phyloP scores from a whole-genome alignment of 306 rosid genomes.

The Begonia fuchsioides region DNA sequence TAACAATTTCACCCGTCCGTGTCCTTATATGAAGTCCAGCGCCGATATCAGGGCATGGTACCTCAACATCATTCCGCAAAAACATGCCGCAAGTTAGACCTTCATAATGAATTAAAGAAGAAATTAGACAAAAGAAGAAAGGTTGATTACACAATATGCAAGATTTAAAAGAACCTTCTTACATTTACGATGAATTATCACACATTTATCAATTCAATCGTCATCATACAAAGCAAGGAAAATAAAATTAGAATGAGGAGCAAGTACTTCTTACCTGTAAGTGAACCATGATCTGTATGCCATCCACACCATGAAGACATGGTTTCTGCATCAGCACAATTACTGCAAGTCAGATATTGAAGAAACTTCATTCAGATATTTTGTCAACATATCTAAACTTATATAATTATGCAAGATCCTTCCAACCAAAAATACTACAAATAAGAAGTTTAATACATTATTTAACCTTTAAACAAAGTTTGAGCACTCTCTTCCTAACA shows the following conservation, averaged over 20 bases:
- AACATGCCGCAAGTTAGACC: conserved; percentile 75
- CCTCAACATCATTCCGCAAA: conserved; percentile 54
- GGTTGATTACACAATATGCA: conserved; percentile 2
- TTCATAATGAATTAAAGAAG: conserved; percentile 29
- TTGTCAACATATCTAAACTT: too few relatives aligned
- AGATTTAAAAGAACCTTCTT: too few relatives aligned
- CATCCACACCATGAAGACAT: conserved; percentile 95
- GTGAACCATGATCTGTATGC: conserved; percentile 96
- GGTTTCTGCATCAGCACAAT: conserved; percentile 32
- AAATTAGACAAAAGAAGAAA: conserved; percentile 12
- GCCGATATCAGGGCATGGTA: conserved; percentile 67
- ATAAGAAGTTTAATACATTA: too few relatives aligned
- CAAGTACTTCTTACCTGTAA: conserved; percentile 51
- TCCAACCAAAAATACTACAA: too few relatives aligned
- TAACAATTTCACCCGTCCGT: conserved; percentile 68
- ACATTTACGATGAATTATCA: too few relatives aligned
- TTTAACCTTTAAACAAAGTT: too few relatives aligned
- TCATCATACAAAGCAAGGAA: not conserved
- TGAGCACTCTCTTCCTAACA: too few relatives aligned
- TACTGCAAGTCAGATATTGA: conserved; percentile 24
- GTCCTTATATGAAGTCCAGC: conserved; percentile 83
- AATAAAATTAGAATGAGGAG: not conserved
- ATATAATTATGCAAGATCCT: too few relatives aligned
- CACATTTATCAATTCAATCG: too few relatives aligned
- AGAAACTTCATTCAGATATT: not conserved